Base-by-base conservation (phyloP, 2,329 filamentous ascomycete species). In the Akanthomyces uredinophilus region DNA sequence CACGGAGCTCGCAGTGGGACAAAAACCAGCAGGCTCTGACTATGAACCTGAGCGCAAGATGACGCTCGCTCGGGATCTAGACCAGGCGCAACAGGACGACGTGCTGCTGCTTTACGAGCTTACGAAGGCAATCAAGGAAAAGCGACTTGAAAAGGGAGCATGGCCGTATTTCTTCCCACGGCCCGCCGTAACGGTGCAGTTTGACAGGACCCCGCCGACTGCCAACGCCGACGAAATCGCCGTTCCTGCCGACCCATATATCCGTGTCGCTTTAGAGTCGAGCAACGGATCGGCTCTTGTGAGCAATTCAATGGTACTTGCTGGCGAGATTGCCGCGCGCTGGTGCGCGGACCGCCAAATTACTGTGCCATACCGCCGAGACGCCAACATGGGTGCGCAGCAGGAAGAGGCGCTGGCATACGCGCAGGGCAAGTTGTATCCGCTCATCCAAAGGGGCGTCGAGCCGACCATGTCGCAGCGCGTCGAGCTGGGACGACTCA, bases 301-400 rank as follows among this genome's bases (percentile, higher is more conserved):
- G 13, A 66, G 72, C 54, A 75, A 72, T 52, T 70, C 72, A 44
- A 90, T 89, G 87, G 77, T 83, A 43, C 76, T 88, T 4, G 86
- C 85, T 14, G 85, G 84, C 60, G 80, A 87, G 67, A 75, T 87
- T 29, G 85, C 83, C 43, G 86, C 85, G 22, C 76, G 75, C 35
- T 90, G 85, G 84, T 87, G 85, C 68, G 69, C 77, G 52, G 78
- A 80, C 24, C 81, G 86, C 55, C 74, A 76, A 22, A 82, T 90
- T 57, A 81, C 85, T 41, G 77, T 86, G 32, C 84, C 86, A 8
- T 89, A 83, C 72, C 83, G 82, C 62, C 77, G 77, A 37, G 80
- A 85, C 66, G 73, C 75, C 22, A 78, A 76, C 47, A 77, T 65
- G 55, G 70, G 60, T 66, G 70, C 64, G 73, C 82, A 72, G 65